Evolutionary conservation across 1,284 basidiomycete genomes (phyloP).

Genomic region (Ustilago sp.): DNA sequence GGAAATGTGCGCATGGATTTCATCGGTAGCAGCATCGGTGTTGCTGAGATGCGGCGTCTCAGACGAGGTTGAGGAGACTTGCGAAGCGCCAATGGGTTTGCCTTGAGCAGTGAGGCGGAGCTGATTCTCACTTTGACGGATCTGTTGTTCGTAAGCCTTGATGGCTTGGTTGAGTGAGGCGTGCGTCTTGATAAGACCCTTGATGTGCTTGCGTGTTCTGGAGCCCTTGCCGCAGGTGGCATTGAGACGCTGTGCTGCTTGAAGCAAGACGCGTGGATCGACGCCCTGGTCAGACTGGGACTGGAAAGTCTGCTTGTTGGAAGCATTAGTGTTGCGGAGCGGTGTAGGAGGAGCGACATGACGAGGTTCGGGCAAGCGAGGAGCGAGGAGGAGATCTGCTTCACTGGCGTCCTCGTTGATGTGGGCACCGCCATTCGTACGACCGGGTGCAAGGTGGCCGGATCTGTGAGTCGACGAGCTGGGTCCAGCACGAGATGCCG

Average conservation of each 20-base stretch:
- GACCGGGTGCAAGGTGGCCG: constrained; percentile 12
- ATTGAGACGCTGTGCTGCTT: constrained; percentile 56
- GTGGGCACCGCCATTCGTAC: constrained; percentile 6
- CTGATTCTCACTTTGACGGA: constrained; percentile 39
- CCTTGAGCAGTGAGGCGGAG: constrained; percentile 36
- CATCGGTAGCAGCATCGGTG: constrained; percentile 12
- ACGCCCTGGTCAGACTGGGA: constrained; percentile 22
- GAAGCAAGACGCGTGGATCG: constrained; percentile 45
- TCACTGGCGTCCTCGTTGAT: constrained; percentile 28
- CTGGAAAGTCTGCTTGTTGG: constrained; percentile 28
- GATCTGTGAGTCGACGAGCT: constrained; percentile 21
- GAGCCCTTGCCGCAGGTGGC: constrained; percentile 59
- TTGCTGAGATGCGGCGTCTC: constrained; percentile 6
- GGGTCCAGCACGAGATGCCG: constrained; percentile 27
- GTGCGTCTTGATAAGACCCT: constrained; percentile 58
- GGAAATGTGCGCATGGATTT: constrained; percentile 26
- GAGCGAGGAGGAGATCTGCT: constrained; percentile 41
- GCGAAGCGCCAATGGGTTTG: constrained; percentile 11
- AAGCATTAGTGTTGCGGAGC: constrained; percentile 27
- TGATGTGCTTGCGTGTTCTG: constrained; percentile 66
- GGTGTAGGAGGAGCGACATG: constrained; percentile 40
- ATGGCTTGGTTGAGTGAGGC: constrained; percentile 45
- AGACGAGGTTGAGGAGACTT: neutral
- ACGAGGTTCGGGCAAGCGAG: constrained; percentile 43
- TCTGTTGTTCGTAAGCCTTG: constrained; percentile 42